Conservation (phyloP, 306 rosid genomes). For the Styphnolobium japonicum region DNA sequence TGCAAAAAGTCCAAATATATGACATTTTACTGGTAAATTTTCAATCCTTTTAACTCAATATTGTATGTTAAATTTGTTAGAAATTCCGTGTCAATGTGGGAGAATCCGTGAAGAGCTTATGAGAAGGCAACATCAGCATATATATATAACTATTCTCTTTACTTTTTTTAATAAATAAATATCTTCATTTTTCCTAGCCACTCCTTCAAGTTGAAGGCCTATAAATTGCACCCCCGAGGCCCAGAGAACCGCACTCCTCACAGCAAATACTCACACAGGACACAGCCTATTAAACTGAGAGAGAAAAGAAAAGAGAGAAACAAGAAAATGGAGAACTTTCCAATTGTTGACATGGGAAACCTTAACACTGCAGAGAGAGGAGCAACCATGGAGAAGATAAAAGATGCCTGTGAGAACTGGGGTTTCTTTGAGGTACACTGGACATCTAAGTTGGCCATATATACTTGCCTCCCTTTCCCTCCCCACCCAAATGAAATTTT, state of each 20-base stretch:
- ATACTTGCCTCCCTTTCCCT: too few species aligned
- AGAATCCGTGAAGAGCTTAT: not conserved
- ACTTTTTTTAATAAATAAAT: not conserved
- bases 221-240: slow-evolving; percentile 41
- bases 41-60: not conserved
- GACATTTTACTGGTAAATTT: not conserved
- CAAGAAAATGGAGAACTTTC: slow-evolving; percentile 48
- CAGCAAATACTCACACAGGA: not conserved
- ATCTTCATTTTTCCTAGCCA: not conserved
- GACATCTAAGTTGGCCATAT: not conserved
- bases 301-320: not conserved
- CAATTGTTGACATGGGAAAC: slow-evolving; percentile 70
- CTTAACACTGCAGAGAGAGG: slow-evolving; percentile 53
- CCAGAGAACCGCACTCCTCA: not conserved
- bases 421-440: slow-evolving; percentile 74
- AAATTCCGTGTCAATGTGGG: not conserved
- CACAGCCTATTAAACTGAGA: not conserved
- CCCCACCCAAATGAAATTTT: not conserved
- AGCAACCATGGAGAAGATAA: slow-evolving; percentile 51
- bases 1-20: not conserved
- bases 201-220: slow-evolving; percentile 32
- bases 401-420: slow-evolving; percentile 82
- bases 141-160: not conserved
- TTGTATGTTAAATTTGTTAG: not conserved
- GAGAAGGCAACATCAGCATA: slow-evolving; percentile 7